phyloP scores from a whole-genome alignment of 345 rosid genomes.

The Jatropha curcas region DNA sequence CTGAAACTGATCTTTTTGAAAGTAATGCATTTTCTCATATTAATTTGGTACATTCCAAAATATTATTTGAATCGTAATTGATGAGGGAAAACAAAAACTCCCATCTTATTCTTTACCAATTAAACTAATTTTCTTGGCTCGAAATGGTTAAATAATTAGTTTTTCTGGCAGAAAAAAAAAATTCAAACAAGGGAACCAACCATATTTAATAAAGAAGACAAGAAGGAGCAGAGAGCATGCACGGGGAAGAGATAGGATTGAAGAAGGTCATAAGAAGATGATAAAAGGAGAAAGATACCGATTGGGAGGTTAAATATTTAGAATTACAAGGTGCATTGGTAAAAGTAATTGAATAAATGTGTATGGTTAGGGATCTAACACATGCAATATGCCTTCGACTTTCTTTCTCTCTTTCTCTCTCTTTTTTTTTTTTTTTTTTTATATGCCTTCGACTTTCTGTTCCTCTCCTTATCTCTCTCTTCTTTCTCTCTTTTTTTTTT shows the following conservation, averaged over 20 bases:
- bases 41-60: too few relatives aligned
- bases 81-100: too few relatives aligned
- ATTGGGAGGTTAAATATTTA: constrained; percentile 31
- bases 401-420: background rate
- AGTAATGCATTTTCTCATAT: too few relatives aligned
- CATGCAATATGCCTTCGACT: background rate
- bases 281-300: constrained; percentile 13
- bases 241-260: constrained; percentile 14
- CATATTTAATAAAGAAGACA: constrained; percentile 17
- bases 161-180: too few relatives aligned
- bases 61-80: too few relatives aligned
- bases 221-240: constrained; percentile 20
- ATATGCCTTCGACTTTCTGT: background rate
- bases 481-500: too few relatives aligned
- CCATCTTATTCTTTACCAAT: too few relatives aligned
- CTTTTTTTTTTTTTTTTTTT: background rate
- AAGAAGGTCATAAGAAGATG: background rate
- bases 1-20: too few relatives aligned
- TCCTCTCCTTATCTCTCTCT: too few relatives aligned
- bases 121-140: too few relatives aligned
- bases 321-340: constrained; percentile 49
- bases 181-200: background rate
- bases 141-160: too few relatives aligned
- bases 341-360: constrained; percentile 39
- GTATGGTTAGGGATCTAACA: constrained; percentile 18